These are phyloP conservation scores for Grifola frondosa DNA, from an alignment of 1,284 basidiomycete genomes.

Conservation along the genomic window DNA sequence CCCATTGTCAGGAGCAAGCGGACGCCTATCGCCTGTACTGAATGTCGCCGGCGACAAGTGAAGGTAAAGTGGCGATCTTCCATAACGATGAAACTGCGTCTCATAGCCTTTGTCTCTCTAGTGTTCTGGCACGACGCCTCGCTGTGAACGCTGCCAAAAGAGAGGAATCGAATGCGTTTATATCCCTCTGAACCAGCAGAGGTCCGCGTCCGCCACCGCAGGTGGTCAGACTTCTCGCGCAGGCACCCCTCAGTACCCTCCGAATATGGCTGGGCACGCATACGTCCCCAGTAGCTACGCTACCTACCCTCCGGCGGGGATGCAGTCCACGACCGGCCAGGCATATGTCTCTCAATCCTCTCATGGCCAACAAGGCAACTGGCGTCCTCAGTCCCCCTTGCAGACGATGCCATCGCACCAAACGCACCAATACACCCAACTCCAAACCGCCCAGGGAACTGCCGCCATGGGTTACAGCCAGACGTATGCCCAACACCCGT, in stretches of 20 bases:
- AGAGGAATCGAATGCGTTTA: slow-evolving; percentile 34
- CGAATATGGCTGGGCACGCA: slow-evolving; percentile 5
- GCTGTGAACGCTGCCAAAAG: slow-evolving; percentile 35
- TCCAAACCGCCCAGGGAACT: slow-evolving; percentile 4
- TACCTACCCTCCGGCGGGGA: slow-evolving; percentile 1
- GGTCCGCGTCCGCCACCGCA: slow-evolving; percentile 19
- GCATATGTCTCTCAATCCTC: no score
- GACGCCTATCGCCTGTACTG: slow-evolving; percentile 49
- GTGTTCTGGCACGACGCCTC: slow-evolving; percentile 31
- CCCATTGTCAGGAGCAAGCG: slow-evolving; percentile 38
- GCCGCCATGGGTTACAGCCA: slow-evolving; percentile 11
- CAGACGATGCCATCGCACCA: no score
- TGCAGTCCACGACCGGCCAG: slow-evolving; percentile 8
- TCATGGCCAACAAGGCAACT: no score
- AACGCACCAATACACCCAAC: slow-evolving; percentile 1
- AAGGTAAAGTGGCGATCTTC: slow-evolving; percentile 37
- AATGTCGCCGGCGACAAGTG: slow-evolving; percentile 53
- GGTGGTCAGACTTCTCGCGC: slow-evolving; percentile 21
- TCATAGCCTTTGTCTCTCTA: slow-evolving; percentile 9
- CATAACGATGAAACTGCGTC: slow-evolving; percentile 2
- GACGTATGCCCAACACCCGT: slow-evolving; percentile 6
- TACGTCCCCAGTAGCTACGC: slow-evolving; percentile 3
- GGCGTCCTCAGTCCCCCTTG: no score
- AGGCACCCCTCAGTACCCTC: slow-evolving; percentile 7
- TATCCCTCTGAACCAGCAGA: slow-evolving; percentile 32